Evolutionary conservation across 306 rosid species (phyloP), one percentile per base, ranked within the genome.

Genomic region (Oxytropis ochrocephala): DNA sequence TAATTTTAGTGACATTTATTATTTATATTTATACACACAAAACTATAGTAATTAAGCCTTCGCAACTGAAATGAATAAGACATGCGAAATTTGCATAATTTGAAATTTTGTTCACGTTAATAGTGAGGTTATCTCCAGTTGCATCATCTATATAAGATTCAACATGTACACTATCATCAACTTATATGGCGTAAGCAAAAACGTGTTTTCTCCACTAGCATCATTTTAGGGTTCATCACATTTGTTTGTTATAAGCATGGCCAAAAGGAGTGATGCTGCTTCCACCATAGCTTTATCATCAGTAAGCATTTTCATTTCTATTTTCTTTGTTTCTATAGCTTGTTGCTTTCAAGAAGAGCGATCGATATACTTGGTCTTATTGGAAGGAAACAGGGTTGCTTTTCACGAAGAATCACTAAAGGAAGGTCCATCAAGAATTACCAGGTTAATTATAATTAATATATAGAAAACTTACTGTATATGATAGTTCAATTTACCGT

Each of bases 291-390:
- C 27, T 72, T 41, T 66, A 32, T 2, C 42, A 49, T 32, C 32
- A 4, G 11, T 74, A 3, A 57, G 19, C 49, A 70, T 44, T 24
- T 59, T 62, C 66, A 55, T 77, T 43, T 62, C 24, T 11, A 64
- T 70, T 32, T 70, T 51, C 21, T 58, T 76, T 8, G 16, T 78
- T 60, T 73, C 47, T 24, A 41, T 39, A 18, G 33, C 54, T 69
- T 82, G 82, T 78, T 82, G 87, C 59, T 47, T 59, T 41, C 81
- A 75, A 72, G 98, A 84, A 75, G 82, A 85, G 24, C 67, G 87
- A 69, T 83, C 75, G 2, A 74, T 86, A 41, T 92, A 81, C 79
- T 50, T 92, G 69, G 96, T 92, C 61, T 77, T 86, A 55, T 67
- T 92, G 85, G 91, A 84, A 64, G 91, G 80, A 67, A 80, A 83